phyloP scores from a whole-genome alignment of 208 protist species.

The Acanthamoeba divionensis region DNA sequence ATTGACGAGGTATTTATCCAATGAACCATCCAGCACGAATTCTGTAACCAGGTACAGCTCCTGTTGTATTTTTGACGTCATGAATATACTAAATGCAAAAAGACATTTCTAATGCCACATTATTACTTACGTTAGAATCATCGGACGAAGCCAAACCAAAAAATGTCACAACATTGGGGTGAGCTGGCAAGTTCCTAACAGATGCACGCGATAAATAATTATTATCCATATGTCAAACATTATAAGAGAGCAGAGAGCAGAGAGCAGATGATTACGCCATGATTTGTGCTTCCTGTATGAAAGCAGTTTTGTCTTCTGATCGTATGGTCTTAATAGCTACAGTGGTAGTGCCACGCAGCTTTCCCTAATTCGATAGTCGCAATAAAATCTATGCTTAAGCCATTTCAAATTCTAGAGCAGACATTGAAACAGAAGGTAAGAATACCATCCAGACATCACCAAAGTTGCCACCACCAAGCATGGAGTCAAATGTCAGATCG shows the following conservation, averaged over 20 bases:
- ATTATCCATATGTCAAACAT: background rate
- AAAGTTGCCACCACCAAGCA: conserved; percentile 26
- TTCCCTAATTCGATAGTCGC: too few relatives aligned
- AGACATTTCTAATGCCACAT: too few relatives aligned
- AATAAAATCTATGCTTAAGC: too few relatives aligned
- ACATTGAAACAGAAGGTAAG: background rate
- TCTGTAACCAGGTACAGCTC: conserved; percentile 26
- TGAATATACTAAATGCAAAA: background rate
- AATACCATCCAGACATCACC: conserved; percentile 42
- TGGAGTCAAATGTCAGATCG: background rate
- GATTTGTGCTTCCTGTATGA: conserved; percentile 42
- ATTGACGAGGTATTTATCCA: conserved; percentile 14
- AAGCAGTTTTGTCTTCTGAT: background rate
- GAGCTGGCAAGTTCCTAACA: background rate
- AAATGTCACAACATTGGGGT: conserved; percentile 45
- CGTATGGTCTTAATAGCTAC: conserved; percentile 46
- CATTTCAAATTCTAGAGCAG: too few relatives aligned
- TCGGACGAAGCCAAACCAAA: background rate
- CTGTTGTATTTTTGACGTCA: too few relatives aligned
- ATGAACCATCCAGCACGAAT: conserved; percentile 3
- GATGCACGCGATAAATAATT: background rate
- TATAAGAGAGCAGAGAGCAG: background rate
- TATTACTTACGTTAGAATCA: too few relatives aligned
- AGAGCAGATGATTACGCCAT: conserved; percentile 1
- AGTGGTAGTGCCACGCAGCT: conserved; percentile 6